These are phyloP conservation scores for Saccharomyces hybrid DNA, from an alignment of 1,139 yeast species.

Conservation along the genomic window DNA sequence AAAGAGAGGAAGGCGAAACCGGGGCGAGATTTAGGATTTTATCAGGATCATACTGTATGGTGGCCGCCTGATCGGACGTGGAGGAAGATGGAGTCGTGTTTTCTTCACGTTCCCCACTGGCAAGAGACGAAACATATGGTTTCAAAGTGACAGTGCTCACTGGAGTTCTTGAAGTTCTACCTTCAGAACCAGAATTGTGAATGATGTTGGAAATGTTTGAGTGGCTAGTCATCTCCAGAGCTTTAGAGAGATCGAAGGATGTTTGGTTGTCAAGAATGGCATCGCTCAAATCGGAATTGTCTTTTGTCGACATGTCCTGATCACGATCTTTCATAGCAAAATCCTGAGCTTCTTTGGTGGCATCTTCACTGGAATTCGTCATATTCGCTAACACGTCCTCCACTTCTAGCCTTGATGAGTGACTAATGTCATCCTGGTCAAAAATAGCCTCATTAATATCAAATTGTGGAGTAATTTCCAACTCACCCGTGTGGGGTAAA, in stretches of 20 bases:
- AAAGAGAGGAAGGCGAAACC: not conserved
- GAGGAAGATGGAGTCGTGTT: not conserved
- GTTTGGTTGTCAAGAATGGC: slow-evolving; percentile 8
- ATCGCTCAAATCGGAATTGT: slow-evolving; percentile 1
- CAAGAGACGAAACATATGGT: not conserved
- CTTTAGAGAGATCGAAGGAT: slow-evolving; percentile 30
- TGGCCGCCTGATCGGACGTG: not conserved
- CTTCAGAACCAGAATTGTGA: not conserved
- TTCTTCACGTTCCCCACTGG: not conserved
- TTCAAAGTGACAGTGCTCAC: not conserved
- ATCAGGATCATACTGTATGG: not conserved
- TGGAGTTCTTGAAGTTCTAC: not conserved
- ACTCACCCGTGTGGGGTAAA: slow-evolving; percentile 19
- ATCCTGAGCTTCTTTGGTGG: not conserved
- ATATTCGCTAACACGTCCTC: not conserved
- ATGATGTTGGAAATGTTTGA: not conserved
- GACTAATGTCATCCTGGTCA: slow-evolving; percentile 1
- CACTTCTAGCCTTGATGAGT: not conserved
- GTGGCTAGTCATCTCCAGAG: slow-evolving; percentile 24
- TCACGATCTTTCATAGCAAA: not conserved
- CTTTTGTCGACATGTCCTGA: not conserved
- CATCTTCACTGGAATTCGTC: not conserved
- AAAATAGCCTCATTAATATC: slow-evolving; percentile 3
- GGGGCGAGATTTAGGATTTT: not conserved
- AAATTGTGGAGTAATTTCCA: slow-evolving; percentile 3